Evolutionary conservation across 2,329 filamentous ascomycete species (phyloP).

Genomic region (Alternaria sp.): DNA sequence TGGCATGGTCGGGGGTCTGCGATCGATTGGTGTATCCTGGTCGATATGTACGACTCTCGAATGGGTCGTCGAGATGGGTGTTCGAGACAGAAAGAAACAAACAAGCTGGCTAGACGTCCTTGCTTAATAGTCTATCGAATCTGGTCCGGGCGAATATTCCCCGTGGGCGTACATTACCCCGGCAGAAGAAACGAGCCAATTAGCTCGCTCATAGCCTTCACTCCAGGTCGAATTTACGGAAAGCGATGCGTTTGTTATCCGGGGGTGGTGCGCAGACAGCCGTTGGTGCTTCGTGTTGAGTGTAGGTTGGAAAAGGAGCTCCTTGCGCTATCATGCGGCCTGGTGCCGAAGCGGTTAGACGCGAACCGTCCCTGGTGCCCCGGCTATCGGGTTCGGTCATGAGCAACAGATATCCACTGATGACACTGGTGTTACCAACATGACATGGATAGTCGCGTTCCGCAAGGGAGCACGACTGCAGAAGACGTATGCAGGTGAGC

Average conservation of each 20-base stretch:
- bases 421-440: conserved; percentile 2
- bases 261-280: conserved; percentile 6
- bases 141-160: background rate
- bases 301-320: background rate
- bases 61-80: conserved; percentile 2
- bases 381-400: background rate
- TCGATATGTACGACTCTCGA: background rate
- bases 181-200: conserved; percentile 6
- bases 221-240: background rate
- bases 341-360: background rate
- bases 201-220: background rate
- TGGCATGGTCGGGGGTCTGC: background rate
- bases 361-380: background rate
- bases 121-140: background rate
- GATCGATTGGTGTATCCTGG: background rate
- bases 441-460: conserved; percentile 4
- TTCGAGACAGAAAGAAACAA: conserved; percentile 15
- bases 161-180: background rate
- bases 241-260: conserved; percentile 14
- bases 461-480: conserved; percentile 6
- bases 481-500: conserved; percentile 12
- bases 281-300: conserved; percentile 3
- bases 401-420: background rate
- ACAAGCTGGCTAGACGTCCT: background rate
- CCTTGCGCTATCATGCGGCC: background rate